These are phyloP conservation scores for Pestalotiopsis sp. DNA, from an alignment of 2,329 filamentous ascomycete species.

Conservation along the genomic window DNA sequence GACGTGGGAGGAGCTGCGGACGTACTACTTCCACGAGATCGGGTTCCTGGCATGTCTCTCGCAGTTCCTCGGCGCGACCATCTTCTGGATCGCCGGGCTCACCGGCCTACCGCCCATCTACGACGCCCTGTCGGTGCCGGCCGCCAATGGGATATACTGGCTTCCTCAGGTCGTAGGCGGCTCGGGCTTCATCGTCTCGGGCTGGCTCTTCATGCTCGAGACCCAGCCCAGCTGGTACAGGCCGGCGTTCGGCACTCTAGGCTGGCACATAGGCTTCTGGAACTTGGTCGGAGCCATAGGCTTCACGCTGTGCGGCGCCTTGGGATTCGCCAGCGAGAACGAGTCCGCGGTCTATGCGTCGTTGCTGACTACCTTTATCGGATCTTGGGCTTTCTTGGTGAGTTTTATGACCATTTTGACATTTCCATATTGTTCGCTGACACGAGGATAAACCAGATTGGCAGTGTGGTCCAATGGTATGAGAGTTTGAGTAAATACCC, in stretches of 20 bases:
- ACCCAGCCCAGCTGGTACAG: constrained; percentile 66
- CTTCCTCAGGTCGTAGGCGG: constrained; percentile 65
- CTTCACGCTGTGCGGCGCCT: constrained; percentile 63
- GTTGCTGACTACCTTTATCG: constrained; percentile 51
- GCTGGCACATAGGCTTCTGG: constrained; percentile 71
- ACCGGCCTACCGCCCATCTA: constrained; percentile 61
- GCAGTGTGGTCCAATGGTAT: constrained; percentile 50
- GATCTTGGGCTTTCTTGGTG: constrained; percentile 52
- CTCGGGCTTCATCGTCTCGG: constrained; percentile 61
- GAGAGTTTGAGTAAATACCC: constrained; percentile 51
- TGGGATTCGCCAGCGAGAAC: constrained; percentile 50
- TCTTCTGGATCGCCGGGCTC: constrained; percentile 68
- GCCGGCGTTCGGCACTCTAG: constrained; percentile 57
- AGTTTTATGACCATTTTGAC: constrained; percentile 13
- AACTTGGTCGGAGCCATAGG: constrained; percentile 66
- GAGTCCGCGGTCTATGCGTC: constrained; percentile 46
- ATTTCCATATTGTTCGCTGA: background rate
- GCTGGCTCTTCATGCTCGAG: constrained; percentile 66
- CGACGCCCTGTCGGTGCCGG: constrained; percentile 46
- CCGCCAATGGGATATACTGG: constrained; percentile 62
- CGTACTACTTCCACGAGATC: constrained; percentile 63
- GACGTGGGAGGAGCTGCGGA: constrained; percentile 55
- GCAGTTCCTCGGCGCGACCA: constrained; percentile 60
- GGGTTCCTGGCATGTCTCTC: constrained; percentile 63
- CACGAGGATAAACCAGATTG: constrained; percentile 32